Evolutionary conservation across 2,329 filamentous ascomycete species (phyloP).

Genomic region (Diaporthe sp.): DNA sequence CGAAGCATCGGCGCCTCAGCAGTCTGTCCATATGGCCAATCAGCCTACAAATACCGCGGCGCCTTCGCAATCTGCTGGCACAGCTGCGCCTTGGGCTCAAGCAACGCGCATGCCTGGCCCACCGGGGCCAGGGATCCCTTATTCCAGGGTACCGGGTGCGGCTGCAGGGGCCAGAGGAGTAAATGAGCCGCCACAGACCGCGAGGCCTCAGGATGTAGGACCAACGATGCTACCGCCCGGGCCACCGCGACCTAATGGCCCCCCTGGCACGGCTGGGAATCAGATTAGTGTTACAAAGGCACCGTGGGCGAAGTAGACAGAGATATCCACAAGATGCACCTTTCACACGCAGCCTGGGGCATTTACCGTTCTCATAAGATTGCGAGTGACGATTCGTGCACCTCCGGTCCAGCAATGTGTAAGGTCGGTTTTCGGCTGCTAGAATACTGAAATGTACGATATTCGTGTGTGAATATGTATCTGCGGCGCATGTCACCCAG

Average conservation of each 20-base stretch:
- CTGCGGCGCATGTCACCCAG: background rate
- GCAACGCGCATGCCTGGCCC: conserved; percentile 55
- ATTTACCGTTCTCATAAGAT: too few species aligned
- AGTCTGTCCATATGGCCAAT: conserved; percentile 70
- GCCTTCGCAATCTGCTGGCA: conserved; percentile 47
- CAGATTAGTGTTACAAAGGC: conserved; percentile 41
- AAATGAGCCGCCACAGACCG: conserved; percentile 16
- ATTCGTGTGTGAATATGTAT: background rate
- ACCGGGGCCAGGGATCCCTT: conserved; percentile 49
- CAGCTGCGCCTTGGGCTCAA: conserved; percentile 61
- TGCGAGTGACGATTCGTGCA: background rate
- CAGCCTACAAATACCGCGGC: conserved; percentile 58
- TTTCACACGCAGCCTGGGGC: too few species aligned
- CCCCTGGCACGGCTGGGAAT: conserved; percentile 39
- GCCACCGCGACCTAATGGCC: conserved; percentile 33
- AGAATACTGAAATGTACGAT: background rate
- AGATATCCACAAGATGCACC: background rate
- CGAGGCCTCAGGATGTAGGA: conserved; percentile 8
- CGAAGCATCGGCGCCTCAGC: conserved; percentile 62
- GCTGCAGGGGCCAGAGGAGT: conserved; percentile 13
- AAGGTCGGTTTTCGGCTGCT: background rate
- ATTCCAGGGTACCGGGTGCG: conserved; percentile 46
- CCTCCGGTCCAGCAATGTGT: too few species aligned
- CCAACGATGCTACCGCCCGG: conserved; percentile 15
- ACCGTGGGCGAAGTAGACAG: conserved; percentile 39